Evolutionary conservation across 768 basidiomycete genomes (phyloP).

Genomic region (Cantharellus cinnabarinus): DNA sequence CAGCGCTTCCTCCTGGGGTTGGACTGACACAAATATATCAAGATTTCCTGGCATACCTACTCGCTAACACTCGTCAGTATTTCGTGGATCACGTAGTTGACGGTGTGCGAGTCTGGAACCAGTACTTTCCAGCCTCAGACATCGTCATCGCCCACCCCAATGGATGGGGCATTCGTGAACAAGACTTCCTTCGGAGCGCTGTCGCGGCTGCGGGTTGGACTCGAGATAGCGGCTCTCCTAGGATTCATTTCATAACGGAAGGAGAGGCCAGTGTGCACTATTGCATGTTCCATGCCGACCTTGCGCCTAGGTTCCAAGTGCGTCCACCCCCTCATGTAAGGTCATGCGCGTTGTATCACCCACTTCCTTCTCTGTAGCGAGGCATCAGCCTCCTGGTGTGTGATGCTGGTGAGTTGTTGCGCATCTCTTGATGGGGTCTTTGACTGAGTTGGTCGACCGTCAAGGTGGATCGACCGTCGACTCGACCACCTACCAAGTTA

Average conservation of each 20-base stretch:
- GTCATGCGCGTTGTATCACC: not conserved
- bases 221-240: constrained; percentile 16
- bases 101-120: not conserved
- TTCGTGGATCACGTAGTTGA: constrained; percentile 5
- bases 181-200: constrained; percentile 25
- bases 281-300: constrained; percentile 18
- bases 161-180: constrained; percentile 28
- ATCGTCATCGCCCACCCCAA: constrained; percentile 16
- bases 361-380: not conserved
- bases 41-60: constrained; percentile 14
- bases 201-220: constrained; percentile 22
- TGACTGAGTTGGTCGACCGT: no score
- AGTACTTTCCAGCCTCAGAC: not conserved
- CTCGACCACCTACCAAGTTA: not conserved
- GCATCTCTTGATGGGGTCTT: no score
- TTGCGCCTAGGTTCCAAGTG: not conserved
- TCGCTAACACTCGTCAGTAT: constrained; percentile 9
- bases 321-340: not conserved
- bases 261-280: constrained; percentile 35
- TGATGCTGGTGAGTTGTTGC: not conserved
- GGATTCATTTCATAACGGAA: constrained; percentile 29
- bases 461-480: not conserved
- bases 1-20: constrained; percentile 10
- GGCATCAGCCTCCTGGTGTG: not conserved
- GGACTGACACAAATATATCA: constrained; percentile 12